These are phyloP conservation scores for Penicillium paneum DNA, from an alignment of 2,329 filamentous ascomycete species.

Conservation along the genomic window DNA sequence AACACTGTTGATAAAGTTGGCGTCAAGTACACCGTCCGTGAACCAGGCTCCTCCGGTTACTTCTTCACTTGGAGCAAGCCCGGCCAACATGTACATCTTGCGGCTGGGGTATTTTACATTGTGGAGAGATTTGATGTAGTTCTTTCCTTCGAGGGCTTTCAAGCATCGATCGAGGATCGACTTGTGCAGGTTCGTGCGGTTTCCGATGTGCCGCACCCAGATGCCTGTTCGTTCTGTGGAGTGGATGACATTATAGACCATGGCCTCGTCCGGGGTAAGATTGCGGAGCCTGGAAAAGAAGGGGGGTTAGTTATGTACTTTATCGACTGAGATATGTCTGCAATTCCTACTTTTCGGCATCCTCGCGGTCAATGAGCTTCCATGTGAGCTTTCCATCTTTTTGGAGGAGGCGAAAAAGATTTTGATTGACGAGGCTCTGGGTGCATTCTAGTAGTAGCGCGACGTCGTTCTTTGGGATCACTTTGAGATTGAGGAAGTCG, in stretches of 20 bases:
- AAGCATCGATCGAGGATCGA: constrained; percentile 75
- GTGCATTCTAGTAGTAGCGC: constrained; percentile 44
- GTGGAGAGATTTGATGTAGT: constrained; percentile 83
- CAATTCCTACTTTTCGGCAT: constrained; percentile 47
- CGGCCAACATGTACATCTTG: constrained; percentile 93
- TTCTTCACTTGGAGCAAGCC: constrained; percentile 79
- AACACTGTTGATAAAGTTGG: constrained; percentile 77
- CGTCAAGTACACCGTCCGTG: constrained; percentile 84
- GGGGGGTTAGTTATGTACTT: constrained; percentile 7
- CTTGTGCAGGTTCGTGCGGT: constrained; percentile 77
- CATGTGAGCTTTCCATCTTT: constrained; percentile 46
- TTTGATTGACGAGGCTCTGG: constrained; percentile 46
- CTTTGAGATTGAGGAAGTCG: constrained; percentile 42
- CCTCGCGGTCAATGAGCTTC: constrained; percentile 48
- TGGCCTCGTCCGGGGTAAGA: constrained; percentile 66
- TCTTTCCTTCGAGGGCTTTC: constrained; percentile 77
- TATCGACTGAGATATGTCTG: background rate
- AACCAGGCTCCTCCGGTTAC: constrained; percentile 95
- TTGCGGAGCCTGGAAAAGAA: constrained; percentile 36
- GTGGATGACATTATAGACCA: constrained; percentile 88
- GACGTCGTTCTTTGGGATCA: constrained; percentile 46
- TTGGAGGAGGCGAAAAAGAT: constrained; percentile 46
- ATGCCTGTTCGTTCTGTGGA: constrained; percentile 79
- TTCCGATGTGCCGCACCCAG: constrained; percentile 84
- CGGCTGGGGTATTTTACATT: constrained; percentile 86